Percentiles rank a stretch among this genome's conserved stretches.
phyloP scores from a whole-genome alignment of 805 yeast species.

The Ogataea wickerhamii region DNA sequence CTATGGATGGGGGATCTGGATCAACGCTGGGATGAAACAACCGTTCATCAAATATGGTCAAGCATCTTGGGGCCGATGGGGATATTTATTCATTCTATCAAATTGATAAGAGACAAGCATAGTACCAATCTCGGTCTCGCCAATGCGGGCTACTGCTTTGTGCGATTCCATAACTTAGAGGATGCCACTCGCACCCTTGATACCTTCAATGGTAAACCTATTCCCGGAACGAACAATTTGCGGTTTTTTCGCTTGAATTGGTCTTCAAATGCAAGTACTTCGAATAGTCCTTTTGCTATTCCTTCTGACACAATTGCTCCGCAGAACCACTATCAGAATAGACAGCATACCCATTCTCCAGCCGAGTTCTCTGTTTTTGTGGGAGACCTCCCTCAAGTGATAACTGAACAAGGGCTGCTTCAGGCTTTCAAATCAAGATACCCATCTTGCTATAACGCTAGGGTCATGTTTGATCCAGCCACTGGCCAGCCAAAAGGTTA shows the following conservation, averaged over 20 bases:
- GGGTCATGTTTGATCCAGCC: slow-evolving; percentile 69
- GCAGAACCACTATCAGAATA: slow-evolving; percentile 8
- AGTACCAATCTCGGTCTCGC: slow-evolving; percentile 31
- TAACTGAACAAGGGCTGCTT: slow-evolving; percentile 60
- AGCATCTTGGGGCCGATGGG: slow-evolving; percentile 52
- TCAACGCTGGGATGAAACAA: slow-evolving; percentile 73
- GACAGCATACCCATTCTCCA: slow-evolving; percentile 6
- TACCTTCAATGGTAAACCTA: slow-evolving; percentile 58
- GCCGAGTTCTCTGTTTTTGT: slow-evolving; percentile 71
- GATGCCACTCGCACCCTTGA: slow-evolving; percentile 64
- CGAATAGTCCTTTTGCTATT: slow-evolving; percentile 14
- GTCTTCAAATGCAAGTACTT: slow-evolving; percentile 48
- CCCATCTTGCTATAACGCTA: slow-evolving; percentile 72
- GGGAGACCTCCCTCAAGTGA: slow-evolving; percentile 76
- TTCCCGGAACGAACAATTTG: slow-evolving; percentile 59
- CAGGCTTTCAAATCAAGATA: slow-evolving; percentile 66
- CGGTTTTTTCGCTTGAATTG: slow-evolving; percentile 69
- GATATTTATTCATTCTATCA: slow-evolving; percentile 46
- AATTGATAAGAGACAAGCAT: slow-evolving; percentile 66
- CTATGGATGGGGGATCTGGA: slow-evolving; percentile 93
- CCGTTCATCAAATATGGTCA: slow-evolving; percentile 67
- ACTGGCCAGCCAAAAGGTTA: slow-evolving; percentile 77
- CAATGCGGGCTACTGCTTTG: slow-evolving; percentile 77
- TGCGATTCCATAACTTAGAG: slow-evolving; percentile 60
- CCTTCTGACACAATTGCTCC: slow-evolving; percentile 6